Base-by-base conservation (phyloP, 768 basidiomycete species). In the Myochromella boudieri region DNA sequence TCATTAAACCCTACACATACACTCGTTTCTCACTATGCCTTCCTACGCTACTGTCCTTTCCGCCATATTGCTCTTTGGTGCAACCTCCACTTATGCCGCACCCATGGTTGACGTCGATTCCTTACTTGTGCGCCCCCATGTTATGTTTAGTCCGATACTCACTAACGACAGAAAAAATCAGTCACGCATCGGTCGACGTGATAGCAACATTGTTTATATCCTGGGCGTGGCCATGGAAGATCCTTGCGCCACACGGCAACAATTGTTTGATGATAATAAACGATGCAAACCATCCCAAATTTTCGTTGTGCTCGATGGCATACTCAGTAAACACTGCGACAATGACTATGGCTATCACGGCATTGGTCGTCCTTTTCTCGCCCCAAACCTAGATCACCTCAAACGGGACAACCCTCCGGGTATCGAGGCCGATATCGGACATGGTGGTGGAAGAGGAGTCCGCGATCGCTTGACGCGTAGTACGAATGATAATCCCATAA, bases 61-160 rank as follows among this genome's bases (percentile, higher is more conserved):
- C 3, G 25, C 55, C 27, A 44, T 58, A 33, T 39, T 60, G 25
- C 43, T 61, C 34, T 27, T 59, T 12, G 48, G 26, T n/a, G 39
- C 31, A 1, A 37, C 40, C 34, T 21, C 48, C 22, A 50, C 54
- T 15, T 48, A 49, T 27, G 62, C 60, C 11, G 53, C 59, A 6
- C 63, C 64, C 17, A 36, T 60, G 42, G 27, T 41, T 17, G 12
- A 25, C 17, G 11, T 32, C 8, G 40, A 44, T 10, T 11, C 36
- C 17, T 47, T 49, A 53, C 17, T 24, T 37, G n/a, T n/a, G n/a
- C n/a, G n/a, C n/a, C n/a, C n/a, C n/a, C n/a, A n/a, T n/a, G n/a
- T n/a, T n/a, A n/a, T n/a, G n/a, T n/a, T n/a, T n/a, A n/a, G n/a
- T n/a, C 28, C 28, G 36, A 24, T 14, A 6, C 37, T 20, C 8